These are phyloP conservation scores for Cryphonectria radicalis DNA, from an alignment of 2,329 filamentous ascomycete genomes.

Conservation along the genomic window DNA sequence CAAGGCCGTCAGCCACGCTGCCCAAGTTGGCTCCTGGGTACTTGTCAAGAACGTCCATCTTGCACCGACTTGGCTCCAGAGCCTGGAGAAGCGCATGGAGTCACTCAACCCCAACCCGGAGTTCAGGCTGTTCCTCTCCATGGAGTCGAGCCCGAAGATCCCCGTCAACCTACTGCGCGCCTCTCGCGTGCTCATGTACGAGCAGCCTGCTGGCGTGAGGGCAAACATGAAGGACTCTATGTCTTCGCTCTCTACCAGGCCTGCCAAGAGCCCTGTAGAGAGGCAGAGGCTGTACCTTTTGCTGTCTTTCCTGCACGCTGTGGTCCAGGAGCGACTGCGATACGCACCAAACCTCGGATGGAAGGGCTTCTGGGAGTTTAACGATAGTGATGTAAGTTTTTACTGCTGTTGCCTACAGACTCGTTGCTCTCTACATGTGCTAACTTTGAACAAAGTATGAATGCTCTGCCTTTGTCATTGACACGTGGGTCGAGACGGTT, in stretches of 20 bases:
- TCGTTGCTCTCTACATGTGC: slow-evolving; percentile 3
- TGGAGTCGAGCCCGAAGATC: slow-evolving; percentile 97
- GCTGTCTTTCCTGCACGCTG: slow-evolving; percentile 91
- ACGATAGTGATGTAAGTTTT: slow-evolving; percentile 90
- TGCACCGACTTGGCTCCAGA: slow-evolving; percentile 94
- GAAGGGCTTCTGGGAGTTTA: slow-evolving; percentile 99
- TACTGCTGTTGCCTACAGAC: not conserved
- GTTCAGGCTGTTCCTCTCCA: slow-evolving; percentile 95
- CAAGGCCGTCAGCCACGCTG: slow-evolving; percentile 91
- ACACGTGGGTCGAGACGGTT: slow-evolving; percentile 86
- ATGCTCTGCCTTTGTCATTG: slow-evolving; percentile 94
- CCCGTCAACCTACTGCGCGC: slow-evolving; percentile 93
- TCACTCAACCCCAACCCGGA: slow-evolving; percentile 91
- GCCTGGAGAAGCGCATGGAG: slow-evolving; percentile 94
- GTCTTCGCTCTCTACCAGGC: slow-evolving; percentile 76
- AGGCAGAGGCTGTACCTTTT: slow-evolving; percentile 87
- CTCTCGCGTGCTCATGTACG: slow-evolving; percentile 94
- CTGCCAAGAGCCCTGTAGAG: slow-evolving; percentile 84
- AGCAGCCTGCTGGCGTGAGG: slow-evolving; percentile 93
- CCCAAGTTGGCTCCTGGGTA: slow-evolving; percentile 92
- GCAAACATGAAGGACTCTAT: slow-evolving; percentile 99
- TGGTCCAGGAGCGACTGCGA: slow-evolving; percentile 90
- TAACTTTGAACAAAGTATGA: slow-evolving; percentile 71
- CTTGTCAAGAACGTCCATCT: slow-evolving; percentile 99
- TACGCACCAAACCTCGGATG: slow-evolving; percentile 94